These are phyloP conservation scores for Bipolaris oryzae DNA, from an alignment of 2,329 filamentous ascomycete species.

Conservation along the genomic window DNA sequence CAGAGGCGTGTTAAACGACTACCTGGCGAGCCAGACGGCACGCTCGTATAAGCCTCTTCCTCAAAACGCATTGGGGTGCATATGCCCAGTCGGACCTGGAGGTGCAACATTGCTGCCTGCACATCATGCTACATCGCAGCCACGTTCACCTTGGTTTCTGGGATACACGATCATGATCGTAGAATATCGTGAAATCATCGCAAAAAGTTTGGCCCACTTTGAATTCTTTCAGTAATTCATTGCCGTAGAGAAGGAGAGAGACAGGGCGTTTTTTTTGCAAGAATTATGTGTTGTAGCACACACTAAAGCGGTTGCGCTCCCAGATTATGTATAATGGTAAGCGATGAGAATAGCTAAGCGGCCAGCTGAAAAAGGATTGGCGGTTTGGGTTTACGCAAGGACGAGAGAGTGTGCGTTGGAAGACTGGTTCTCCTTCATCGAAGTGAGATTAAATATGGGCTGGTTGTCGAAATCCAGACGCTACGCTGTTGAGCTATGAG, in stretches of 20 bases:
- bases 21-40: conserved; percentile 86
- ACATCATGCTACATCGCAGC: background rate
- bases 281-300: background rate
- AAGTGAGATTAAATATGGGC: background rate
- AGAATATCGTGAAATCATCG: conserved; percentile 1
- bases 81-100: background rate
- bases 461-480: background rate
- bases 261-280: background rate
- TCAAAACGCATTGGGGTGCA: background rate
- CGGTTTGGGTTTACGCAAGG: background rate
- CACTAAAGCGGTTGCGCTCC: background rate
- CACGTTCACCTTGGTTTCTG: background rate
- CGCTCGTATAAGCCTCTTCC: conserved; percentile 55
- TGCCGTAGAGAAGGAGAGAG: background rate
- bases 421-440: no score
- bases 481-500: background rate
- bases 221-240: background rate
- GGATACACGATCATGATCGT: background rate
- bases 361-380: background rate
- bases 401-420: background rate
- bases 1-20: conserved; percentile 92
- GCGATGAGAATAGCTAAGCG: background rate
- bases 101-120: background rate
- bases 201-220: background rate
- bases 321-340: background rate